These are phyloP conservation scores for Boletus sp. DNA, from an alignment of 1,284 basidiomycete genomes.

Conservation along the genomic window DNA sequence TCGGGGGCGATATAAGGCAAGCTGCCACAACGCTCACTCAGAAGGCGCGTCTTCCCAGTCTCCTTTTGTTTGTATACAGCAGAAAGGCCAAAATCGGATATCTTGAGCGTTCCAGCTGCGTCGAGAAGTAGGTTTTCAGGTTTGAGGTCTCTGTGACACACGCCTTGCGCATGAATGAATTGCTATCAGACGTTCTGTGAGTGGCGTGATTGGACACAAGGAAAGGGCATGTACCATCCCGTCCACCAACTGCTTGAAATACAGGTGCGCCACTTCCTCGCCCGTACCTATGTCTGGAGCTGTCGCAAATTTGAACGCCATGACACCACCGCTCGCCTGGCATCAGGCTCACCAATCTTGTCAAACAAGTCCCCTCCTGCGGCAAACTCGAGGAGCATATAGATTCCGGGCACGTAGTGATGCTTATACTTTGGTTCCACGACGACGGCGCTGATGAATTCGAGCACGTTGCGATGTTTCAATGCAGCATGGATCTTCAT, in stretches of 20 bases:
- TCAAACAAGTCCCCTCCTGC: conserved; percentile 96
- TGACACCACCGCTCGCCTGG: neutral
- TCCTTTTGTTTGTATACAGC: conserved; percentile 91
- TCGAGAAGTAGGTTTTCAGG: conserved; percentile 92
- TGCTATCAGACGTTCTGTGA: conserved; percentile 41
- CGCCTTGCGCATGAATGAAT: conserved; percentile 86
- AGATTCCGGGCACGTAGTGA: conserved; percentile 73
- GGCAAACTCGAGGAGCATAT: conserved; percentile 91
- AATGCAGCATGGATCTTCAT: conserved; percentile 86
- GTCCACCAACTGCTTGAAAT: conserved; percentile 84
- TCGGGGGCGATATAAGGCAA: conserved; percentile 95
- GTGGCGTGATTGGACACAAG: neutral
- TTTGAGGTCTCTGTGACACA: conserved; percentile 95
- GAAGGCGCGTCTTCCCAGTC: conserved; percentile 61
- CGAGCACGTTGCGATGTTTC: conserved; percentile 80
- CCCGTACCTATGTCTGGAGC: conserved; percentile 82
- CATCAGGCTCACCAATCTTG: conserved; percentile 75
- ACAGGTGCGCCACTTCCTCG: conserved; percentile 87
- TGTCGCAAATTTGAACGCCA: conserved; percentile 3
- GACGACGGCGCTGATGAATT: conserved; percentile 76
- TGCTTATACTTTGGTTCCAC: conserved; percentile 64
- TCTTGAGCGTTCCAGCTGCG: conserved; percentile 76
- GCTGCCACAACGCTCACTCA: conserved; percentile 88
- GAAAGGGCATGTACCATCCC: conserved; percentile 56
- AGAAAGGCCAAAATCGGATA: conserved; percentile 94